These are phyloP conservation scores for Strobilomyces dryophilus DNA, from an alignment of 768 basidiomycete species.

Conservation along the genomic window DNA sequence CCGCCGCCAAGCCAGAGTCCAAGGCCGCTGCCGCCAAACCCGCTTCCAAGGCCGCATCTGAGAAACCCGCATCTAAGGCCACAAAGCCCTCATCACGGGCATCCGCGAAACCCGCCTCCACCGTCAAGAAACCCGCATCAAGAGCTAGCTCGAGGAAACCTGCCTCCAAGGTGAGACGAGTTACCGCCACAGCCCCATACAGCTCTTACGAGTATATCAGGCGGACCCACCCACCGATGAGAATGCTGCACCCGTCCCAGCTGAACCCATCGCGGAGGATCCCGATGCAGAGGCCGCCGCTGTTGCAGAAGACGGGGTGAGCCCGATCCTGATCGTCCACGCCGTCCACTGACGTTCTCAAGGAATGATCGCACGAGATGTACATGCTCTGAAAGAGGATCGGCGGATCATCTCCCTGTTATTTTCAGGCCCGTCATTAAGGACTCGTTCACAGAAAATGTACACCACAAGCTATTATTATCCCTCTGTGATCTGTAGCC, in stretches of 20 bases:
- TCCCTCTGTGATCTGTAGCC: constrained; percentile 28
- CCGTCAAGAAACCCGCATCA: constrained; percentile 50
- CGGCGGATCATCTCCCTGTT: constrained; percentile 10
- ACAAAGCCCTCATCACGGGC: constrained; percentile 38
- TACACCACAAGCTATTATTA: constrained; percentile 33
- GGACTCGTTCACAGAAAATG: constrained; percentile 26
- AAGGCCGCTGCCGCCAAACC: constrained; percentile 29
- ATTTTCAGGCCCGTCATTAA: constrained; percentile 9
- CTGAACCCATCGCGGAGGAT: constrained; percentile 54
- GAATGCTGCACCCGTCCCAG: constrained; percentile 36
- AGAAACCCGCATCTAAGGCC: constrained; percentile 42
- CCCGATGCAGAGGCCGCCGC: constrained; percentile 42
- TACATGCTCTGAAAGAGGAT: constrained; percentile 11
- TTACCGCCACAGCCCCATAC: not conserved
- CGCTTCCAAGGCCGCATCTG: constrained; percentile 29
- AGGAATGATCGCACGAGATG: constrained; percentile 21
- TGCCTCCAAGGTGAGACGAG: constrained; percentile 47
- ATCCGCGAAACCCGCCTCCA: constrained; percentile 42
- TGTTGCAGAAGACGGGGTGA: constrained; percentile 33
- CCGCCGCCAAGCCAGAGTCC: constrained; percentile 32
- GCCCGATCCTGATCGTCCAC: constrained; percentile 7
- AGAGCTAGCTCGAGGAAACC: constrained; percentile 61
- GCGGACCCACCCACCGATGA: constrained; percentile 35
- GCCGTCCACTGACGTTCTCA: not conserved
- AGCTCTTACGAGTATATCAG: constrained; percentile 14